Evolutionary conservation across 345 rosid genomes (phyloP).

Genomic region (Dipteronia dyeriana): DNA sequence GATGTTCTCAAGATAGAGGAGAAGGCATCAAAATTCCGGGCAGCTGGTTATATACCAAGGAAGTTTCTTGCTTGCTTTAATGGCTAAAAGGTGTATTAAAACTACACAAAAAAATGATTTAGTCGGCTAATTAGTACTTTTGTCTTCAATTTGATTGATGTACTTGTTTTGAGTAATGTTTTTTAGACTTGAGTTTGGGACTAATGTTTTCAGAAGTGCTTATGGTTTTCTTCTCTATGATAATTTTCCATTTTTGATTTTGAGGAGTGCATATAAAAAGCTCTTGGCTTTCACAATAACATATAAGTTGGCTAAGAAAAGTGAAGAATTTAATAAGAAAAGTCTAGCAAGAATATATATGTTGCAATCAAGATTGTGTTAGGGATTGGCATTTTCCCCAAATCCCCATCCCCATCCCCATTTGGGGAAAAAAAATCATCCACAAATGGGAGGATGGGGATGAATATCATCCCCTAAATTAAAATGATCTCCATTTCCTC

Average conservation of each 20-base stretch:
- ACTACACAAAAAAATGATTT: background rate
- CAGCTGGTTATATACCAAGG: slow-evolving; percentile 46
- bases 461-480: no score
- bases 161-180: background rate
- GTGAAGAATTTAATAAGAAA: no score
- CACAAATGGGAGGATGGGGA: no score
- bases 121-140: background rate
- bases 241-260: no score
- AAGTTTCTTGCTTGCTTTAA: slow-evolving; percentile 46
- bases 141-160: background rate
- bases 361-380: background rate
- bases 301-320: background rate
- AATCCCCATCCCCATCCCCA: no score
- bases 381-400: no score
- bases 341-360: background rate
- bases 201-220: no score
- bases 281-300: no score
- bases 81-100: slow-evolving; percentile 14
- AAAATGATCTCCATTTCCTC: no score
- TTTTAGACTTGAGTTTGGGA: background rate
- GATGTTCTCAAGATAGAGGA: slow-evolving; percentile 48
- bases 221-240: no score
- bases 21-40: slow-evolving; percentile 47
- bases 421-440: no score
- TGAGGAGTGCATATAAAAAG: no score